These are phyloP conservation scores for Salix brachista DNA, from an alignment of 345 rosid genomes.

Conservation along the genomic window DNA sequence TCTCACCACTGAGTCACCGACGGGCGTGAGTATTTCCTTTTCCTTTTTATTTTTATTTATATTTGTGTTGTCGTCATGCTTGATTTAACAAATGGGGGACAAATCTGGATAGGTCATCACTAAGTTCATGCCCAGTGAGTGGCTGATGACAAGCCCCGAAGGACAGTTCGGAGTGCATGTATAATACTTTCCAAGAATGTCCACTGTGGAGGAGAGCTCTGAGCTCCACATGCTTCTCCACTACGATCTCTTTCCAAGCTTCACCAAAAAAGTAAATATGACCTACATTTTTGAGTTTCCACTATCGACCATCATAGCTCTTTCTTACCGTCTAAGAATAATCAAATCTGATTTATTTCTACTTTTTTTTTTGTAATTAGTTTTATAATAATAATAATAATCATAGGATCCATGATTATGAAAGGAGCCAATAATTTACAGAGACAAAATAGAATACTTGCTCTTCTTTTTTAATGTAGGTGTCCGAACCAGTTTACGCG, in stretches of 20 bases:
- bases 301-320: slow-evolving; percentile 13
- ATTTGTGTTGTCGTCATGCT: no score
- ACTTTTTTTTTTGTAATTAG: background rate
- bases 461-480: no score
- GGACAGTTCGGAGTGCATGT: background rate
- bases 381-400: background rate
- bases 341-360: background rate
- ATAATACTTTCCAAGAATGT: background rate
- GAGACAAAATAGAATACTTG: background rate
- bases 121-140: background rate
- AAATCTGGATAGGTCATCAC: background rate
- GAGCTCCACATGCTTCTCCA: slow-evolving; percentile 22
- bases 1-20: no score
- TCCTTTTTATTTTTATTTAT: no score
- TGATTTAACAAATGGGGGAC: slow-evolving; percentile 2
- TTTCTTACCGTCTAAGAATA: background rate
- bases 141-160: background rate
- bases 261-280: background rate
- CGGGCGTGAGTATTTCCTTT: no score
- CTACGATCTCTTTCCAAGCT: slow-evolving; percentile 5
- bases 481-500: rapidly evolving
- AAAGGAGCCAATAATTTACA: slow-evolving; percentile 16
- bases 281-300: slow-evolving; percentile 22
- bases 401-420: slow-evolving; percentile 17
- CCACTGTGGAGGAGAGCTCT: slow-evolving; percentile 2